Base-by-base conservation (phyloP, 2,329 filamentous ascomycete genomes). In the Stachybotrys chlorohalonatus region DNA sequence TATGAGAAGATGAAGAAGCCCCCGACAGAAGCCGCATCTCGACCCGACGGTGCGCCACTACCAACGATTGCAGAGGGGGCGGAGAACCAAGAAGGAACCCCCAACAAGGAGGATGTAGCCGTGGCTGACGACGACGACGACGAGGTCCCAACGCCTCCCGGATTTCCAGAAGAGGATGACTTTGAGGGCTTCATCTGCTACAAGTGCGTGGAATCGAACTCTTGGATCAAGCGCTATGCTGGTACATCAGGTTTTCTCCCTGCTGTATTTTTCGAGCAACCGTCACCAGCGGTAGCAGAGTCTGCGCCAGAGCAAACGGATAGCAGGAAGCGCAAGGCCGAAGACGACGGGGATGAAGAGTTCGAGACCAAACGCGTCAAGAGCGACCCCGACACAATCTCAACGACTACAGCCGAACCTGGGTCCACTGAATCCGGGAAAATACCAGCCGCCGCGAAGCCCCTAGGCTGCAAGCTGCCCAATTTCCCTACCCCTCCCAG, bases 161-260 rank as follows among this genome's bases (percentile, higher is more conserved):
- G 90, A 1, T 99, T 99, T 61, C 94, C 94, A 0, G 78, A 80
- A 0, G 93, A 97, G 63, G 90, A 96, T 31, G 84, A 87, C 32
- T 99, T 99, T 60, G 90, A 95, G 53, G 83, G 86, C 31, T 87
- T 97, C 64, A 80, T 99, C 45, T 99, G 94, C 75, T 96, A 94
- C 75, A 95, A 95, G 67, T 99, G 94, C 63, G 81, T 95, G 13
- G 85, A 92, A 47, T 83, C 90, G 1, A 83, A 91, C 62, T 89
- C 91, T 0, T 99, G 94, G 94, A 86, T 97, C 68, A 95, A 93
- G 73, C 78, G 79, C 59, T 97, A 97, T 66, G 91, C 89, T 6
- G 87, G 87, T 2, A 82, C 88, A 0, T 66, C 82, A 1, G 91
- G 92, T 0, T 97, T 99, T 64, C 75, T 97, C 0, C 77, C 83